phyloP scores from a whole-genome alignment of 2,329 filamentous ascomycete genomes.

The Colletotrichum scovillei region DNA sequence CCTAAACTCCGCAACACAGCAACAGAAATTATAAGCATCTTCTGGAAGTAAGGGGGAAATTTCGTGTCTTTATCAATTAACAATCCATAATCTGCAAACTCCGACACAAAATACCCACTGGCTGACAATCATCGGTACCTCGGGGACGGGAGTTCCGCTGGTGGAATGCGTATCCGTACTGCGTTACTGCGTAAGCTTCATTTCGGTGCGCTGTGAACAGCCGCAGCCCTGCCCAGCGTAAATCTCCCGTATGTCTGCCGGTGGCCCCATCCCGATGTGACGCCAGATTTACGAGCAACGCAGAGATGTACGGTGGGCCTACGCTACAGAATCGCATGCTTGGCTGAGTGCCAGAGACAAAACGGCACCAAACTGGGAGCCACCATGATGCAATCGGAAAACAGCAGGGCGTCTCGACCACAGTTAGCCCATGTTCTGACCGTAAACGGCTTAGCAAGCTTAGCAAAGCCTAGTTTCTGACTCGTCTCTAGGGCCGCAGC shows the following conservation, averaged over 20 bases:
- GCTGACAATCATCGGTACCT: neutral
- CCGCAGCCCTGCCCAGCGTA: slow-evolving; percentile 10
- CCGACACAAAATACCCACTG: neutral
- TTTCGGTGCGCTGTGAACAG: slow-evolving; percentile 3
- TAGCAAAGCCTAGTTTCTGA: neutral
- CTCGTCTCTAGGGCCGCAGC: neutral
- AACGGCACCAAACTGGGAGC: neutral
- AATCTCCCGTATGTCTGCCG: slow-evolving; percentile 6
- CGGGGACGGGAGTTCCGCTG: neutral
- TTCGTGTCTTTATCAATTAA: neutral
- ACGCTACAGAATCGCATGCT: no score
- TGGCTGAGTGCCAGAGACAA: neutral
- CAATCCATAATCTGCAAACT: neutral
- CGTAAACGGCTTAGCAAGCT: slow-evolving; percentile 2
- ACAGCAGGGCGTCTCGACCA: neutral
- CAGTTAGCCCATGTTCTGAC: neutral
- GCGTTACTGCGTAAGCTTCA: neutral
- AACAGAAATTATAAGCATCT: neutral
- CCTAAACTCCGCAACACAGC: neutral
- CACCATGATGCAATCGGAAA: slow-evolving; percentile 24
- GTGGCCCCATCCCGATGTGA: slow-evolving; percentile 4
- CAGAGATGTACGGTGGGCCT: slow-evolving; percentile 3
- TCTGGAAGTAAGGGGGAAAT: neutral
- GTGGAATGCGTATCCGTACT: no score
- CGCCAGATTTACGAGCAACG: slow-evolving; percentile 22